phyloP scores from a whole-genome alignment of 345 rosid species.

The Corchorus capsularis region DNA sequence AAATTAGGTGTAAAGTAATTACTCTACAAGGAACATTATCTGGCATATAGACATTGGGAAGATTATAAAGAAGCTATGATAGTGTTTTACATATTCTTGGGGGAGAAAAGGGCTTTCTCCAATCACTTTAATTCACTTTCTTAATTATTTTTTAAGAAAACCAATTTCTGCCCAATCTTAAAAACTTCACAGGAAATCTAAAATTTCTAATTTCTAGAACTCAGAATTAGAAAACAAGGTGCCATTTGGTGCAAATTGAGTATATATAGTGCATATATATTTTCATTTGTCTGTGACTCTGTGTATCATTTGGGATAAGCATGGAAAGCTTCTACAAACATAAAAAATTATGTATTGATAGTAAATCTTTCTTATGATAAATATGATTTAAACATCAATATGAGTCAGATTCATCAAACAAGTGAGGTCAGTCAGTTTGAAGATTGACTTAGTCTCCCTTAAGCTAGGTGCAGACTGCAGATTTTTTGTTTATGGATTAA shows the following conservation, averaged over 20 bases:
- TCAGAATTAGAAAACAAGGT: background rate
- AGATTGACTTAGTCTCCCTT: background rate
- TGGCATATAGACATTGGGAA: background rate
- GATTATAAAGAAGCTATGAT: background rate
- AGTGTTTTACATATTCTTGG: background rate
- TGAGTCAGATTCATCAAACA: background rate
- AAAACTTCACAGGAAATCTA: background rate
- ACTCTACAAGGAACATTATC: background rate
- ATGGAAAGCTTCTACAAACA: background rate
- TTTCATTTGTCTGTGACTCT: background rate
- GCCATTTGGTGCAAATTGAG: background rate
- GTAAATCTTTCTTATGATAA: background rate
- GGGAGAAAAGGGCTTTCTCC: background rate
- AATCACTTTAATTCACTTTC: background rate
- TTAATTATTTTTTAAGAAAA: background rate
- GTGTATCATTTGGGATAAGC: background rate
- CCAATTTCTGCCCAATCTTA: background rate
- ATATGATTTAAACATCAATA: background rate
- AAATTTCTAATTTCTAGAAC: background rate
- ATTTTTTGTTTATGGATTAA: background rate
- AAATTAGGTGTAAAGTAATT: conserved; percentile 3
- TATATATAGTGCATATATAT: background rate
- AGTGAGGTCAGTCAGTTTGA: background rate
- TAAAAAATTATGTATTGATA: background rate
- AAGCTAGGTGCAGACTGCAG: background rate